phyloP scores from a whole-genome alignment of 2,329 filamentous ascomycete genomes.

The Zopfia rhizophila region DNA sequence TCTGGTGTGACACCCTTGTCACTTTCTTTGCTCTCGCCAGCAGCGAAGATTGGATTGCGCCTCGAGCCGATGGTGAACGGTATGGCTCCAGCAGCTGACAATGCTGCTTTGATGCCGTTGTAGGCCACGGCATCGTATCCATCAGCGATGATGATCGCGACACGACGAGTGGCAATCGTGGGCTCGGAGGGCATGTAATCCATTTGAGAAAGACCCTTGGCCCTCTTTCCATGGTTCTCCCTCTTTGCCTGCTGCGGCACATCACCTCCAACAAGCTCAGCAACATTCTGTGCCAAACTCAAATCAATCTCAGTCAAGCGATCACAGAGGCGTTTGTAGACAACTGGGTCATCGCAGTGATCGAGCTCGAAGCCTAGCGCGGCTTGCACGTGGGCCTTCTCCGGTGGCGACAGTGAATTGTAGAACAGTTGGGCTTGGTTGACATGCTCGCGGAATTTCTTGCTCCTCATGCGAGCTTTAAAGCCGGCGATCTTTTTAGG shows the following conservation, averaged over 20 bases:
- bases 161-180: slow-evolving; percentile 75
- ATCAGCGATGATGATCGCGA: slow-evolving; percentile 81
- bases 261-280: slow-evolving; percentile 74
- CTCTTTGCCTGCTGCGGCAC: slow-evolving; percentile 64
- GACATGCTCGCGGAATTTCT: slow-evolving; percentile 82
- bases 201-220: slow-evolving; percentile 74
- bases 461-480: slow-evolving; percentile 74
- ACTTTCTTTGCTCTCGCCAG: slow-evolving; percentile 62
- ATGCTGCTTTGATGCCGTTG: slow-evolving; percentile 70
- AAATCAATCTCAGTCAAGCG: slow-evolving; percentile 79
- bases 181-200: slow-evolving; percentile 72
- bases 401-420: slow-evolving; percentile 75
- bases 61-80: slow-evolving; percentile 78
- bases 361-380: slow-evolving; percentile 78
- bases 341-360: slow-evolving; percentile 81
- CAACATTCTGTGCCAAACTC: slow-evolving; percentile 73
- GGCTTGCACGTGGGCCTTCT: slow-evolving; percentile 70
- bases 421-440: slow-evolving; percentile 85
- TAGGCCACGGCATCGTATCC: slow-evolving; percentile 77
- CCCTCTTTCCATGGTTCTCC: slow-evolving; percentile 73
- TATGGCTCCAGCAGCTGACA: slow-evolving; percentile 71
- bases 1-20: slow-evolving; percentile 71
- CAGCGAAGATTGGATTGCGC: slow-evolving; percentile 72
- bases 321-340: slow-evolving; percentile 76
- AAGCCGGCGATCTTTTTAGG: slow-evolving; percentile 73